Conservation (phyloP, 2,329 filamentous ascomycete genomes). For the Remersonia thermophila region DNA sequence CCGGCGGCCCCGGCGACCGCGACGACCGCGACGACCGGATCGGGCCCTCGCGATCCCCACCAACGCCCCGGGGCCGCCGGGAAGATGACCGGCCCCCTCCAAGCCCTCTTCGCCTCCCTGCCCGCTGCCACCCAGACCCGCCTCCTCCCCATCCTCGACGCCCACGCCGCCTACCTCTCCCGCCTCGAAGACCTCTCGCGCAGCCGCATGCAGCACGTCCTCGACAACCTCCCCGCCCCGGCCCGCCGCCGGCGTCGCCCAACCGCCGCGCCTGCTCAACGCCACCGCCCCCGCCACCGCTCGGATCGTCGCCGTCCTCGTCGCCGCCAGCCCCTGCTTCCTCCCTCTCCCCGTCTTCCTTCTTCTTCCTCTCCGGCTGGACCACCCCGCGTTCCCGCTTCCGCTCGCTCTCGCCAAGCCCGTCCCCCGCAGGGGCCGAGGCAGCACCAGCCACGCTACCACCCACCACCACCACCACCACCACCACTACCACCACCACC, state of each 20-base stretch:
- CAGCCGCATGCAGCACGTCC: slow-evolving; percentile 42
- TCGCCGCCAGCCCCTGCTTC: no score
- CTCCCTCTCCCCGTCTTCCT: background rate
- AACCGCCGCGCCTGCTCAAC: background rate
- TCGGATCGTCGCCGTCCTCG: background rate
- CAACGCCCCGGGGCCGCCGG: slow-evolving; percentile 24
- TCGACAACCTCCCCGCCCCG: slow-evolving; percentile 26
- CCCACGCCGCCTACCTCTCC: slow-evolving; percentile 48
- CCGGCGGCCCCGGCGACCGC: slow-evolving; percentile 7
- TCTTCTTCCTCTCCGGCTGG: background rate
- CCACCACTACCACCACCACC: background rate
- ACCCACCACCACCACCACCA: background rate
- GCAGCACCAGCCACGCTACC: no score
- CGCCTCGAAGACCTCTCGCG: slow-evolving; percentile 41
- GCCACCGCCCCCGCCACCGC: background rate
- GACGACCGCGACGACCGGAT: slow-evolving; percentile 9
- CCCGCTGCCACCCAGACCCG: slow-evolving; percentile 30
- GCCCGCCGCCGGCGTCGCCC: slow-evolving; percentile 1
- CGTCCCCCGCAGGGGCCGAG: no score
- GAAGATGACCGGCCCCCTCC: slow-evolving; percentile 29
- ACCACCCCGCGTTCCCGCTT: no score
- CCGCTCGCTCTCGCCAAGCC: no score
- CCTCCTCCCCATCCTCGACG: slow-evolving; percentile 42
- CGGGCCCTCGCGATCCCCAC: background rate
- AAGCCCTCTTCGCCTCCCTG: slow-evolving; percentile 34